Evolutionary conservation across 108 stramenopile species (phyloP).

Genomic region (Nannochloropsis oceanica): DNA sequence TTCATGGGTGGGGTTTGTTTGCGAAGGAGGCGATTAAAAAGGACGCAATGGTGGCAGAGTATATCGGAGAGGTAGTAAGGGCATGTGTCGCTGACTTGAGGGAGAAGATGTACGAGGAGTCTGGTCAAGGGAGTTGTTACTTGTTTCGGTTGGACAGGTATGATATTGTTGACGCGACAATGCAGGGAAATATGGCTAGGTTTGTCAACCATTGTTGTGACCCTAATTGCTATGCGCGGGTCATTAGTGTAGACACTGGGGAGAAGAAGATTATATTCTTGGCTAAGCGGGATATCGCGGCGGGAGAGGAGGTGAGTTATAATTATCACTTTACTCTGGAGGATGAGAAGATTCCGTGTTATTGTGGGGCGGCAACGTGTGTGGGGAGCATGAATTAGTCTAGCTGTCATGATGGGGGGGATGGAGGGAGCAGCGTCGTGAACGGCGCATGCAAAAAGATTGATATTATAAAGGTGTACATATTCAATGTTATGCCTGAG

Average conservation of each 20-base stretch:
- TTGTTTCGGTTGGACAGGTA: slow-evolving; percentile 78
- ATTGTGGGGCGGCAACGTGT: slow-evolving; percentile 73
- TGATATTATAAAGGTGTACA: no score
- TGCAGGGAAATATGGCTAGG: slow-evolving; percentile 65
- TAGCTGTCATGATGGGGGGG: no score
- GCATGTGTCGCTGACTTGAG: slow-evolving; percentile 55
- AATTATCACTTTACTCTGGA: slow-evolving; percentile 89
- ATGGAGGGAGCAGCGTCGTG: no score
- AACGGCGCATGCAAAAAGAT: no score
- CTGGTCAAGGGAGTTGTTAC: slow-evolving; percentile 73
- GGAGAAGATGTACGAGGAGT: slow-evolving; percentile 60
- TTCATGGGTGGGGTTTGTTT: slow-evolving; percentile 83
- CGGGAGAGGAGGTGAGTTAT: slow-evolving; percentile 82
- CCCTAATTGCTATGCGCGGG: slow-evolving; percentile 70
- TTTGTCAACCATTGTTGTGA: slow-evolving; percentile 93
- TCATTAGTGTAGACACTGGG: slow-evolving; percentile 42
- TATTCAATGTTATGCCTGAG: no score
- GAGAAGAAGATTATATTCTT: slow-evolving; percentile 62
- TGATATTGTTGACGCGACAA: slow-evolving; percentile 85
- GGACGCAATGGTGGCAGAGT: slow-evolving; percentile 75
- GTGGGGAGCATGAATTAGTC: slow-evolving; percentile 71
- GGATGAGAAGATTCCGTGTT: slow-evolving; percentile 76
- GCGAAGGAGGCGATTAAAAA: slow-evolving; percentile 51
- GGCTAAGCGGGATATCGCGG: slow-evolving; percentile 62
- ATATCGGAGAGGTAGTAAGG: slow-evolving; percentile 72